Conservation (phyloP, 352 stramenopile genomes). For the Pseudoperonospora humuli region DNA sequence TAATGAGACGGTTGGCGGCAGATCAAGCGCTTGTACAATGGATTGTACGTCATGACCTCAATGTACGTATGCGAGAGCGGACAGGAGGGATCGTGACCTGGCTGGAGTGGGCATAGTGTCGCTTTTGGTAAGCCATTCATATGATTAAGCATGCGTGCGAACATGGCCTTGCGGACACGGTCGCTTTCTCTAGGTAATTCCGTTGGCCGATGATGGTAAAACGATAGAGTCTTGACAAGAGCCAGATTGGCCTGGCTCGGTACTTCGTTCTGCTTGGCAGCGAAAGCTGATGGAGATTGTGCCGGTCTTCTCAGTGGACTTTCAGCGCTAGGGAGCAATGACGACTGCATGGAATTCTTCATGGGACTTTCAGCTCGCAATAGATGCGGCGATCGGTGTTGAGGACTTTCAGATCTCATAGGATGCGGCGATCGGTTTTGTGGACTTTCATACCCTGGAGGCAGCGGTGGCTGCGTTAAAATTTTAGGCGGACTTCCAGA, state of each 20-base stretch:
- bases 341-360: conserved; percentile 8
- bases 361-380: conserved; percentile 13
- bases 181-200: conserved; percentile 27
- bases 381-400: conserved; percentile 8
- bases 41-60: conserved; percentile 49
- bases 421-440: conserved; percentile 5
- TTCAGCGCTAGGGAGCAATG: conserved; percentile 8
- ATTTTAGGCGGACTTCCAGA: conserved; percentile 14
- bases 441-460: conserved; percentile 12
- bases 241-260: conserved; percentile 18
- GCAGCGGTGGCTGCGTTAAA: conserved; percentile 3
- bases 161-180: conserved; percentile 28
- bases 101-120: conserved; percentile 26
- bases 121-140: conserved; percentile 37
- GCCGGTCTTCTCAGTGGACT: conserved; percentile 12
- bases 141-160: conserved; percentile 45
- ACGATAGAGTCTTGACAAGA: conserved; percentile 19
- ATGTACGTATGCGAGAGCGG: conserved; percentile 35
- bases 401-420: conserved; percentile 13
- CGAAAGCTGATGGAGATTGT: conserved; percentile 6
- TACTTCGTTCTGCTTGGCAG: conserved; percentile 13
- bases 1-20: conserved; percentile 39
- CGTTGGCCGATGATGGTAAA: conserved; percentile 25
- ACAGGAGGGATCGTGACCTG: conserved; percentile 21
- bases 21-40: conserved; percentile 38